Evolutionary conservation across 257 asterid species (phyloP), one percentile per base, ranked within the genome.

Genomic region (Thymus quinquecostatus): DNA sequence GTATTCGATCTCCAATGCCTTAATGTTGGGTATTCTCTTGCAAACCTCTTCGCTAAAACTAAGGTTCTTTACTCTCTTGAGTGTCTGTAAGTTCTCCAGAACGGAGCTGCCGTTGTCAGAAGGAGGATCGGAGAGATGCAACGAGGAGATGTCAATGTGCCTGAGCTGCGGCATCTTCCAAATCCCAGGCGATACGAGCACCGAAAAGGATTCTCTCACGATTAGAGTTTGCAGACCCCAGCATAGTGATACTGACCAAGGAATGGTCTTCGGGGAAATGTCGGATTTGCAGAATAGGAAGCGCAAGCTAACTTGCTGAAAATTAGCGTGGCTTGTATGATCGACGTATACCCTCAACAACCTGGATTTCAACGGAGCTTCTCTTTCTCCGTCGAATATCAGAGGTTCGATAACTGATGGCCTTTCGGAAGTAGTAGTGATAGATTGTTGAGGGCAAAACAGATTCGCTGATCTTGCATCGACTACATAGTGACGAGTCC

Each of bases 151-250:
- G 51, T 69, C 33, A 8, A 69, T 53, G 57, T 69, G 66, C 66
- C 66, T 29, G 30, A 69, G 74, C 1, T 70, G 50, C 30, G 38
- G 38, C 78, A 74, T 74, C 44, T 57, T 41, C 78, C 78, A 74
- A 50, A 74, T 66, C n/a, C 65, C 68, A 10, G 53, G 0, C 0
- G 67, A 72, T 55, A 66, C 73, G 47, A 38, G n/a, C 6, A 66
- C 27, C 1, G 10, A 12, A 0, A 32, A 12, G 32, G 28, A 28
- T 4, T 3, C 11, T 28, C 12, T 3, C 13, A 57, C 2, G 21
- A 55, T 14, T 2, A 66, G 8, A 14, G 78, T 60, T 10, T 68
- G 70, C 34, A 75, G 2, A 40, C 56, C 68, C 79, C 79, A 75
- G n/a, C 51, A 69, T 14, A 9, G 12, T 2, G 64, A 75, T 57